These are phyloP conservation scores for Anisogramma anomala DNA, from an alignment of 2,329 filamentous ascomycete species.

Conservation along the genomic window DNA sequence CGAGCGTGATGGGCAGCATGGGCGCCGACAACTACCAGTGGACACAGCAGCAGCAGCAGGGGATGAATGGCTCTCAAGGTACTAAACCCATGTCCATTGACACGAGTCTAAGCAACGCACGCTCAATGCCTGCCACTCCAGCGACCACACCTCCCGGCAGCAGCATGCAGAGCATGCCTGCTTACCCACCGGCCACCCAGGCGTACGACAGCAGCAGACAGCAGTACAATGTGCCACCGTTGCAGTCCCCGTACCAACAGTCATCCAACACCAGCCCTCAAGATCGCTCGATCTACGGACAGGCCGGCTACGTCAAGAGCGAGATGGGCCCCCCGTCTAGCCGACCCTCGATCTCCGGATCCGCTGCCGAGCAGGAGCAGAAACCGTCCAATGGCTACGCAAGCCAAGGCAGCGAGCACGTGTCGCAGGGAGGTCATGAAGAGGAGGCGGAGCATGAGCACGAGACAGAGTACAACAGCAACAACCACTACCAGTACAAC, in stretches of 20 bases:
- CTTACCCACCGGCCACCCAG: constrained; percentile 58
- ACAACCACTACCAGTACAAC: constrained; percentile 67
- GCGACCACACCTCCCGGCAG: constrained; percentile 79
- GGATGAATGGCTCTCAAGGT: constrained; percentile 50
- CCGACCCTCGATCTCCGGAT: constrained; percentile 42
- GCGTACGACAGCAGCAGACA: constrained; percentile 66
- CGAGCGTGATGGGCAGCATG: constrained; percentile 66
- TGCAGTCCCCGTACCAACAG: constrained; percentile 60
- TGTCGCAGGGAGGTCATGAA: constrained; percentile 43
- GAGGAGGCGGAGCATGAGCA: constrained; percentile 63
- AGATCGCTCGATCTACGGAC: constrained; percentile 54
- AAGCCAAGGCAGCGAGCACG: constrained; percentile 41
- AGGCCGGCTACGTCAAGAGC: constrained; percentile 63
- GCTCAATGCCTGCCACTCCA: constrained; percentile 83
- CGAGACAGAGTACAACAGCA: constrained; percentile 67
- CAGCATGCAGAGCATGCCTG: constrained; percentile 64
- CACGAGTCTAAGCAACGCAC: constrained; percentile 62
- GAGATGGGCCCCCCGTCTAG: constrained; percentile 77
- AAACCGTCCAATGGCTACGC: constrained; percentile 52
- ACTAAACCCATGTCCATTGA: constrained; percentile 71
- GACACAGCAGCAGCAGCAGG: constrained; percentile 39
- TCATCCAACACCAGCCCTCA: constrained; percentile 43
- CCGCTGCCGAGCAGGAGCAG: constrained; percentile 46
- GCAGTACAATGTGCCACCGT: constrained; percentile 62
- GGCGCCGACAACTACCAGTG: constrained; percentile 72